These are phyloP conservation scores for Ganoderma leucocontextum DNA, from an alignment of 1,284 basidiomycete genomes.

Conservation along the genomic window DNA sequence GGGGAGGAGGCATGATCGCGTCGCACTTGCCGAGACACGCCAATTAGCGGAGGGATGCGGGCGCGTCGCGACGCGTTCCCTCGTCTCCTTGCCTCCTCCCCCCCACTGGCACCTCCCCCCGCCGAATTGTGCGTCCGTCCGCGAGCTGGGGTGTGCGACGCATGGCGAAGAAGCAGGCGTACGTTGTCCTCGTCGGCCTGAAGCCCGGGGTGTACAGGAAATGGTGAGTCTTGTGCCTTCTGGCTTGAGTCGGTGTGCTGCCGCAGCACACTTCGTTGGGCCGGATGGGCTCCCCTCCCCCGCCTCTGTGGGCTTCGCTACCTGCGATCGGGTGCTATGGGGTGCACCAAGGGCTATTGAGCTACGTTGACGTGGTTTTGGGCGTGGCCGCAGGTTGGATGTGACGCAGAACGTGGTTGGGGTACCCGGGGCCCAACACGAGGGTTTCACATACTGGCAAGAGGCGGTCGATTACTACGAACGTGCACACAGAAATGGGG, in stretches of 20 bases:
- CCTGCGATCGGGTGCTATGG: background rate
- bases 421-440: slow-evolving; percentile 50
- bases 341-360: no score
- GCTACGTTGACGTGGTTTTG: slow-evolving; percentile 1
- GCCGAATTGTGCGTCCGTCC: background rate
- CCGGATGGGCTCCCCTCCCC: slow-evolving; percentile 12
- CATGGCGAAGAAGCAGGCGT: slow-evolving; percentile 43
- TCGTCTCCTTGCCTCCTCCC: slow-evolving; percentile 8
- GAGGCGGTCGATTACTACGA: slow-evolving; percentile 53
- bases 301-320: background rate
- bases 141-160: background rate
- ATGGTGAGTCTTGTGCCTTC: slow-evolving; percentile 48
- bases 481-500: slow-evolving; percentile 41
- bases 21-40: slow-evolving; percentile 15
- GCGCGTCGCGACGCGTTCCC: slow-evolving; percentile 6
- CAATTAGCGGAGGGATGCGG: background rate
- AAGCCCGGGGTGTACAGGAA: slow-evolving; percentile 53
- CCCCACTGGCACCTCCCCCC: background rate
- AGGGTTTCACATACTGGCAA: slow-evolving; percentile 51
- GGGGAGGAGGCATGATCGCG: slow-evolving; percentile 10
- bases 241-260: background rate
- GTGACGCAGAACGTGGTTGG: slow-evolving; percentile 48
- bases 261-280: slow-evolving; percentile 14
- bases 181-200: slow-evolving; percentile 55
- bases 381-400: slow-evolving; percentile 50